These are phyloP conservation scores for Saturnispora dispora DNA, from an alignment of 805 yeast species.

Conservation along the genomic window DNA sequence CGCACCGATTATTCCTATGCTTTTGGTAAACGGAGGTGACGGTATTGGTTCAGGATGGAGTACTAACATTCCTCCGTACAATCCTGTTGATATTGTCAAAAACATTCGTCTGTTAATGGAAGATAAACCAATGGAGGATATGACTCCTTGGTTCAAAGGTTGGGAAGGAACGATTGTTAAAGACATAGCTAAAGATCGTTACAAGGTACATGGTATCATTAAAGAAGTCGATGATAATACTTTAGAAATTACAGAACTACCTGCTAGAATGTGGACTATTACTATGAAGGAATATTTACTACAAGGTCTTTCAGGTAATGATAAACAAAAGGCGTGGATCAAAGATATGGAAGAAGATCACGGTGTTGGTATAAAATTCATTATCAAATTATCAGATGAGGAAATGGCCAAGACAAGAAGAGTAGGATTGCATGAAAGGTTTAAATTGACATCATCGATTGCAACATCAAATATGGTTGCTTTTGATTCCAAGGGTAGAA, in stretches of 20 bases:
- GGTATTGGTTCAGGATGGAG: slow-evolving; percentile 99
- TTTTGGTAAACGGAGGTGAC: slow-evolving; percentile 92
- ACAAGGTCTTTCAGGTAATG: slow-evolving; percentile 66
- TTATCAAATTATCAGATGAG: slow-evolving; percentile 60
- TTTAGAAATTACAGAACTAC: slow-evolving; percentile 84
- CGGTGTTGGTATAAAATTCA: slow-evolving; percentile 68
- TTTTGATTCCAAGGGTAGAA: slow-evolving; percentile 81
- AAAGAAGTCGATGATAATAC: slow-evolving; percentile 74
- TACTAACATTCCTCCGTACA: slow-evolving; percentile 81
- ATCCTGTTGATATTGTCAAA: slow-evolving; percentile 72
- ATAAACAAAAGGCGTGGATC: slow-evolving; percentile 73
- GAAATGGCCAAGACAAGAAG: slow-evolving; percentile 75
- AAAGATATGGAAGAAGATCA: slow-evolving; percentile 95
- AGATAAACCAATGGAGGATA: slow-evolving; percentile 57
- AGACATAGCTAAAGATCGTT: slow-evolving; percentile 50
- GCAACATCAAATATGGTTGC: slow-evolving; percentile 88
- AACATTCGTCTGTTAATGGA: slow-evolving; percentile 69
- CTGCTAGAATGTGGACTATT: slow-evolving; percentile 87
- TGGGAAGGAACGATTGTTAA: slow-evolving; percentile 82
- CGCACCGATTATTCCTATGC: slow-evolving; percentile 86
- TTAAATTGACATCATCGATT: slow-evolving; percentile 63
- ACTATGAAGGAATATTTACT: slow-evolving; percentile 79
- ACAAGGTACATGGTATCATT: slow-evolving; percentile 68
- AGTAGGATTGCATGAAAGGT: slow-evolving; percentile 76
- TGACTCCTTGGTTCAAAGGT: slow-evolving; percentile 92